Base-by-base conservation (phyloP, 2,329 filamentous ascomycete species). In the Paecilomyces dactylethromorphus region DNA sequence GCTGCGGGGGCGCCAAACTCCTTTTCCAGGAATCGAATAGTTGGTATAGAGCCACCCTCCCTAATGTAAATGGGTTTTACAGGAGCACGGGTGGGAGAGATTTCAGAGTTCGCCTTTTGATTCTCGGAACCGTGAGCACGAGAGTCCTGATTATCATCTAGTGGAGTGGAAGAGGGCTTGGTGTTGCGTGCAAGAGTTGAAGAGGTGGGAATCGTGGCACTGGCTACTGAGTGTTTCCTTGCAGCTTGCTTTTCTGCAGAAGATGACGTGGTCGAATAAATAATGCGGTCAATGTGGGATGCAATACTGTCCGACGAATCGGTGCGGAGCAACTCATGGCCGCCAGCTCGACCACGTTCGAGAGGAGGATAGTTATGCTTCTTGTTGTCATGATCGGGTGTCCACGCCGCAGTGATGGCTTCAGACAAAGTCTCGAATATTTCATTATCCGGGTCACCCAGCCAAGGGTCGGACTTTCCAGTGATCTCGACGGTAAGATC, bases 381-480 rank as follows among this genome's bases (percentile, higher is more conserved):
- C 15, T 68, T 69, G 29, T 58, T 61, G n/a, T 69, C 68, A 13
- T 66, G 62, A 45, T 68, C 64, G 1, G 71, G 71, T 0, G 86
- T 86, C 94, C 94, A 99, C 0, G 89, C 91, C 52, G 89, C 84
- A 67, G 92, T 85, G 55, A 97, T 88, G 0, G 92, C 94, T 60
- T 87, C 82, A 65, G 96, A 92, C 0, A 99, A 83, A 0, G 91
- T 95, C 62, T 88, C 85, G 75, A 97, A 99, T 59, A 97, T 92
- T 64, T 92, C 86, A 65, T 96, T 97, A 54, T 87, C 86, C 3
- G 91, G 92, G 66, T 97, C 91, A 13, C 94, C 93, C 0, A 99
- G 84, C 94, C 94, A 99, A 0, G 94, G 92, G 70, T 99, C 94
- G 0, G 94, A 93, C 74, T 90, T 88, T 70, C 97, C 94, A 64